phyloP scores from a whole-genome alignment of 345 rosid genomes.

The Hypericum perforatum region DNA sequence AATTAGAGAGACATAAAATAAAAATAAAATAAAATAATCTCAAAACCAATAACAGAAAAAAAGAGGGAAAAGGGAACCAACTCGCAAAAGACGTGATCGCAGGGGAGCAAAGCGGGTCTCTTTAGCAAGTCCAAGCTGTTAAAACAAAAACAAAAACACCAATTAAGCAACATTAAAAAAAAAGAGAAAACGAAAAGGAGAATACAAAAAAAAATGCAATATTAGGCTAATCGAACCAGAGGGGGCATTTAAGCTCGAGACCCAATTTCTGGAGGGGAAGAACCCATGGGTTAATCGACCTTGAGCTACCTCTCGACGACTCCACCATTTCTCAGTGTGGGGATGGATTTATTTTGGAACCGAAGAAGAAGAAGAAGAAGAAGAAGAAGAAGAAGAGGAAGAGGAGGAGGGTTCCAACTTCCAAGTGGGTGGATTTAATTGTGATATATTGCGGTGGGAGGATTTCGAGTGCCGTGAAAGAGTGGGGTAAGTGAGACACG shows the following conservation, averaged over 20 bases:
- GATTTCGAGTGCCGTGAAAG: not conserved
- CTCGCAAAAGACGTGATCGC: slow-evolving; percentile 80
- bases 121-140: slow-evolving; percentile 57
- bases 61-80: slow-evolving; percentile 13
- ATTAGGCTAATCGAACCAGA: slow-evolving; percentile 41
- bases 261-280: slow-evolving; percentile 73
- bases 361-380: no score
- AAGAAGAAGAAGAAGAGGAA: no score
- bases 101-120: slow-evolving; percentile 58
- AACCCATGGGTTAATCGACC: slow-evolving; percentile 54
- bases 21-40: not conserved
- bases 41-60: not conserved
- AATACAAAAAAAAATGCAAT: not conserved
- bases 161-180: not conserved
- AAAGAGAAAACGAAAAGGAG: not conserved
- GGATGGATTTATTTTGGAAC: no score
- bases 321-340: slow-evolving; percentile 40
- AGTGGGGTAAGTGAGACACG: slow-evolving; percentile 16
- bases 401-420: no score
- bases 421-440: not conserved
- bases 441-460: no score
- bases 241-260: slow-evolving; percentile 83
- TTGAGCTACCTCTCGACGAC: slow-evolving; percentile 9
- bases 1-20: not conserved
- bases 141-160: not conserved